phyloP scores from a whole-genome alignment of 352 stramenopile species.

The Albugo candida region DNA sequence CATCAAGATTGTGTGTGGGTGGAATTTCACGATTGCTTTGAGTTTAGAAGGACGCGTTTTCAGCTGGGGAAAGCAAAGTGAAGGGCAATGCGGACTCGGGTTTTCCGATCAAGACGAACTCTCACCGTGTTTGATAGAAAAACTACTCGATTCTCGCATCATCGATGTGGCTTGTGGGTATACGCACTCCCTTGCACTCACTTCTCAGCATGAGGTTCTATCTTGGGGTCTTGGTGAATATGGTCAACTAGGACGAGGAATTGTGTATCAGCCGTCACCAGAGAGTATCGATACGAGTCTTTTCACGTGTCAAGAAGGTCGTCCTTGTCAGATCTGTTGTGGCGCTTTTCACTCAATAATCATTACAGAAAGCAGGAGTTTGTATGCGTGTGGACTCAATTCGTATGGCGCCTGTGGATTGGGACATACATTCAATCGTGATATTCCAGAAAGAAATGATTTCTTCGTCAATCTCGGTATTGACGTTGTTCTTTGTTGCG shows the following conservation, averaged over 20 bases:
- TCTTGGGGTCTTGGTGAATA: constrained; percentile 83
- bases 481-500: constrained; percentile 5
- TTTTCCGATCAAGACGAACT: constrained; percentile 66
- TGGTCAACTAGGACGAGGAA: constrained; percentile 72
- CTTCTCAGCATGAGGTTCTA: constrained; percentile 55
- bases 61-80: constrained; percentile 72
- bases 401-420: constrained; percentile 60
- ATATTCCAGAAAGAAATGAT: constrained; percentile 53
- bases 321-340: constrained; percentile 36
- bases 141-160: constrained; percentile 17
- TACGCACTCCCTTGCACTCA: constrained; percentile 74
- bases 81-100: constrained; percentile 70
- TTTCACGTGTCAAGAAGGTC: constrained; percentile 24
- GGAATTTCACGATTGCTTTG: constrained; percentile 63
- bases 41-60: constrained; percentile 31
- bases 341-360: constrained; percentile 64
- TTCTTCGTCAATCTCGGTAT: constrained; percentile 29
- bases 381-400: constrained; percentile 63
- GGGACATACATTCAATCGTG: constrained; percentile 59
- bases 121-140: constrained; percentile 31
- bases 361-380: constrained; percentile 36
- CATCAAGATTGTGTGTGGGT: constrained; percentile 41
- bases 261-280: constrained; percentile 62
- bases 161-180: constrained; percentile 65
- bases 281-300: constrained; percentile 32